A percentile compares a stretch with the other conserved stretches of the same genome.
Conservation (phyloP, 805 yeast genomes). For the Schwanniomyces yamadae region DNA sequence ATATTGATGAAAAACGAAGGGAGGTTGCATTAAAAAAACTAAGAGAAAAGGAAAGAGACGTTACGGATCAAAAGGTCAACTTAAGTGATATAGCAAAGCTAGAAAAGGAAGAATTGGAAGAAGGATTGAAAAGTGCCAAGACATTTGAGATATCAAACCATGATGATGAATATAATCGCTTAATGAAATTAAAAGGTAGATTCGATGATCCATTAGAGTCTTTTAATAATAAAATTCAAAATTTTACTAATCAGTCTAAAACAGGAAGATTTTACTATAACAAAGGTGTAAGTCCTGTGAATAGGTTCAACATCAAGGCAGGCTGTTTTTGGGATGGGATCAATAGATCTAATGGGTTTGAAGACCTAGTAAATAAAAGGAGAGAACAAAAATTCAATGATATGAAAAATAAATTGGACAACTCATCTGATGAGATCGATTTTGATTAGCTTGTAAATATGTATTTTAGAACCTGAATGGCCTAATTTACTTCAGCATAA, state of each 20-base stretch:
- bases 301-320: slow-evolving; percentile 74
- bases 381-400: slow-evolving; percentile 29
- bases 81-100: slow-evolving; percentile 40
- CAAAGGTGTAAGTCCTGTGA: slow-evolving; percentile 54
- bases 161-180: slow-evolving; percentile 37
- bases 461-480: not conserved
- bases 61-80: slow-evolving; percentile 26
- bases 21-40: slow-evolving; percentile 18
- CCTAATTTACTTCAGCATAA: too few species aligned
- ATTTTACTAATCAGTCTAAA: slow-evolving; percentile 10
- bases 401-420: slow-evolving; percentile 2
- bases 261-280: slow-evolving; percentile 55
- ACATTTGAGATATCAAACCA: slow-evolving; percentile 26
- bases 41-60: slow-evolving; percentile 18
- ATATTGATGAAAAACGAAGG: slow-evolving; percentile 30
- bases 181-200: slow-evolving; percentile 27
- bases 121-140: slow-evolving; percentile 23
- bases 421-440: slow-evolving; percentile 6
- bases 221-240: slow-evolving; percentile 26
- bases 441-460: not conserved
- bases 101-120: slow-evolving; percentile 33
- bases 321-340: slow-evolving; percentile 87
- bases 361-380: slow-evolving; percentile 53
- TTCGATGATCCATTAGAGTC: slow-evolving; percentile 65
- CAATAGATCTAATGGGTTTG: slow-evolving; percentile 87